Base-by-base conservation (phyloP, 2,329 filamentous ascomycete genomes). In the Ceratocystis variospora region DNA sequence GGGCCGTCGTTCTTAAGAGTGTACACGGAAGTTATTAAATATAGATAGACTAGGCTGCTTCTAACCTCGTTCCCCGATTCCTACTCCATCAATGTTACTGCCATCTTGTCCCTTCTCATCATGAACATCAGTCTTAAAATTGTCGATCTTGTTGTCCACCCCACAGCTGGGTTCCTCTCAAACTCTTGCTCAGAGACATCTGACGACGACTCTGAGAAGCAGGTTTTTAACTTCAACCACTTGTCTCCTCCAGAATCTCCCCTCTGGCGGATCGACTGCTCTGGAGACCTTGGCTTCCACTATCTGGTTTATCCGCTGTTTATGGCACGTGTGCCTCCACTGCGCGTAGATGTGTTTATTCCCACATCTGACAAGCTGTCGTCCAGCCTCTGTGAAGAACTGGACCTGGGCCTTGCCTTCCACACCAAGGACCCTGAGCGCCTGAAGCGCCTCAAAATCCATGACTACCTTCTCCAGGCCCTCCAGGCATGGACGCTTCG, bases 211-310 rank as follows among this genome's bases (percentile, higher is more conserved):
- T 12, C 37, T 41, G 10, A 41, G 12, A 41, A 3, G 10, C 37
- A 41, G 37, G 37, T 3, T 41, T 41, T 12, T 5, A 78, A 83
- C 67, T 80, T 85, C 71, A 78, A 85, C 71, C 83, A 81, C 69
- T 77, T 86, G 17, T 77, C 76, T 2, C 72, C 75, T 6, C 77
- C 77, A 1, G 62, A 70, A 15, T 70, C 73, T 0, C 77, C 81
- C 1, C 72, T 81, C 6, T 86, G 83, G 83, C 78, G 80, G 44
- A 79, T 86, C 61, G 83, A 86, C 69, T 83, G 83, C 62, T 82
- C 79, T 70, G 80, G 80, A 25, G 80, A 78, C 19, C 76, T 82
- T 65, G 83, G 82, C 3, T 83, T 80, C 10, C 83, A 84, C 71
- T 82, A 80, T 70, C 85, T 81, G 71, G 79, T 77, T 33, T 71